Base-by-base conservation (phyloP, 306 rosid genomes). In the Neltuma alba region DNA sequence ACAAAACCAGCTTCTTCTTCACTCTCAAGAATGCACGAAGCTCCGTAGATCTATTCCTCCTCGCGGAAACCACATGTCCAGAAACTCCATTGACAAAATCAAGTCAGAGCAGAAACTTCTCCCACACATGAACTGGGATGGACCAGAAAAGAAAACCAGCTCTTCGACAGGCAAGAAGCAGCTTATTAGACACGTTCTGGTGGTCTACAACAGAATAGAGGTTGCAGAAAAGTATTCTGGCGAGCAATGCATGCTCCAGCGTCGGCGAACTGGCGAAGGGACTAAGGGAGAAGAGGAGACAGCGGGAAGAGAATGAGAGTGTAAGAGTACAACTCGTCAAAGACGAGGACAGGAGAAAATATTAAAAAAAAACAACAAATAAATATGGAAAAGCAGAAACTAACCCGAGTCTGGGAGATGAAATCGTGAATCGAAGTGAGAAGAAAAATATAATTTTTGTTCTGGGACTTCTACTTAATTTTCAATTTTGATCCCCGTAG, bases 301-400 rank as follows among this genome's bases (percentile, higher is more conserved):
- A 86, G 75, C 34, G 41, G 83, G 81, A 88, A 89, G 89, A 91
- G 86, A 91, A 73, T 67, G 36, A 84, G 83, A 82, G 86, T 74
- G 88, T 66, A 83, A 88, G 89, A 88, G 95, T 86, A 84, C 90
- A 80, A 78, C 81, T 70, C 73, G 97, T 92, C 95, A 89, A 90
- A 89, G 88, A 64, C 61, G 76, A 64, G 79, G 66, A 86, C 87
- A 64, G 75, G 61, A 48, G 34, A 71, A 45, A 47, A 72, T 23
- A 9, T 41, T 9, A n/a, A n/a, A 47, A 71, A 61, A 61, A 36
- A 72, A 25, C 28, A 20, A 55, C 33, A n/a, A n/a, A 54, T 23
- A 31, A 52, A 81, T 30, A 25, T 2, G 69, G 57, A 64, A 82
- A 77, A 71, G 75, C 62, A 37, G 54, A 74, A 31, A 50, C 40